Conservation (phyloP, 345 rosid genomes). For the Brassica incana region DNA sequence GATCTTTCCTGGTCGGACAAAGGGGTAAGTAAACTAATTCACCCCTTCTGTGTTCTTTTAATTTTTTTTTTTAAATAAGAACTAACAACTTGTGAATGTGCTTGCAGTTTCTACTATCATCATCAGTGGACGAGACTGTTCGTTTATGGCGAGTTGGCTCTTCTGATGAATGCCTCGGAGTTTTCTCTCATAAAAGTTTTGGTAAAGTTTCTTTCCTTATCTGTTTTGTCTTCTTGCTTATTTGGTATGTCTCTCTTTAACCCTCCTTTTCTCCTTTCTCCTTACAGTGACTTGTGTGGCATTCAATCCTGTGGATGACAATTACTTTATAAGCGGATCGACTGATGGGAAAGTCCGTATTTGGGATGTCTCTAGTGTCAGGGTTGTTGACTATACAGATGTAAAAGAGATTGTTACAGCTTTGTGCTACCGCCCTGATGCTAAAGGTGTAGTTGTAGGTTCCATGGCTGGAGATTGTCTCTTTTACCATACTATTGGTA, state of each 20-base stretch:
- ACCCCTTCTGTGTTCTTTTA: neutral
- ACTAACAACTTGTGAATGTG: conserved; percentile 10
- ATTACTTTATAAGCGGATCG: conserved; percentile 67
- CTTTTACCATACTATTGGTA: conserved; percentile 62
- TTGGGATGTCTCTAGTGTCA: conserved; percentile 60
- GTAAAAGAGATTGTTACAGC: conserved; percentile 74
- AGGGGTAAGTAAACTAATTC: conserved; percentile 48
- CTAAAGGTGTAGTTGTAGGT: conserved; percentile 73
- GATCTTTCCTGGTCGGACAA: conserved; percentile 80
- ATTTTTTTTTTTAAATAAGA: neutral
- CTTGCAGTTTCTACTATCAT: conserved; percentile 63
- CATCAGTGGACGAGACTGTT: conserved; percentile 65
- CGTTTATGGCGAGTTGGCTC: conserved; percentile 64
- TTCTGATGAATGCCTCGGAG: conserved; percentile 51
- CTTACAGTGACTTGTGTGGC: conserved; percentile 63
- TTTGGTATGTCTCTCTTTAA: conserved; percentile 15
- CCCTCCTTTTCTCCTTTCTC: neutral
- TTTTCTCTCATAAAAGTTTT: conserved; percentile 65
- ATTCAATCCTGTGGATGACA: conserved; percentile 61
- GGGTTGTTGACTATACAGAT: conserved; percentile 65
- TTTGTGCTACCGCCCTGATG: conserved; percentile 60
- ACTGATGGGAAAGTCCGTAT: conserved; percentile 72
- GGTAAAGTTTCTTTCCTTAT: conserved; percentile 41
- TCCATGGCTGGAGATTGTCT: conserved; percentile 66
- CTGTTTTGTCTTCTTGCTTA: neutral